A percentile compares a stretch with the other conserved stretches of the same genome.
Conservation (phyloP, 2,329 filamentous ascomycete genomes). For the Colletotrichum sp. region DNA sequence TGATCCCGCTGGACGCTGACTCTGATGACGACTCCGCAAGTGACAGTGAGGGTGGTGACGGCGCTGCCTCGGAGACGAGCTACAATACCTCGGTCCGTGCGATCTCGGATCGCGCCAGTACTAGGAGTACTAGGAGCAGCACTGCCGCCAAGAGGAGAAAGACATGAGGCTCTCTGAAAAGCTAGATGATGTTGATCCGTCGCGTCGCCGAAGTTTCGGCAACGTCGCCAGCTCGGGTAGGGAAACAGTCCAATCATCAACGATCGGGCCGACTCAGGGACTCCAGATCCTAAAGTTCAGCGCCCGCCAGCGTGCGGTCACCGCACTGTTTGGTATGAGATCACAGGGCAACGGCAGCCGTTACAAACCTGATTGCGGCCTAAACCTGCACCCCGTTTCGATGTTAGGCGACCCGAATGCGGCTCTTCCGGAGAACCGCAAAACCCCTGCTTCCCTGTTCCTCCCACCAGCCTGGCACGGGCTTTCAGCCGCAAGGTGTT, state of each 20-base stretch:
- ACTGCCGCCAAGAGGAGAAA: slow-evolving; percentile 21
- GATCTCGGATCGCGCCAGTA: slow-evolving; percentile 9
- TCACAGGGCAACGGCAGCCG: neutral
- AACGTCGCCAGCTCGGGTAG: neutral
- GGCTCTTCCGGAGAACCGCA: neutral
- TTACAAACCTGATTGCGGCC: neutral
- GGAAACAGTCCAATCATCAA: neutral
- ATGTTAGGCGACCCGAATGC: neutral
- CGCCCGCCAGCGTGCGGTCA: neutral
- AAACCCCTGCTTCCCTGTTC: neutral
- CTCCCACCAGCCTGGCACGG: neutral
- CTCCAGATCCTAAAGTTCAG: neutral
- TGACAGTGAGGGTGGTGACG: slow-evolving; percentile 9
- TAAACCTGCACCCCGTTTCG: neutral
- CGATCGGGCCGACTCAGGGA: neutral
- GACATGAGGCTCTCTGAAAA: slow-evolving; percentile 1
- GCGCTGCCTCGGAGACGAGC: slow-evolving; percentile 16
- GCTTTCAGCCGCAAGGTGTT: slow-evolving; percentile 8
- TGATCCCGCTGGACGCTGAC: slow-evolving; percentile 15
- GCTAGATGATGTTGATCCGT: neutral
- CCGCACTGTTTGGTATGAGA: neutral
- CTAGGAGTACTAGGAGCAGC: neutral
- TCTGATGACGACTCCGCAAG: slow-evolving; percentile 22
- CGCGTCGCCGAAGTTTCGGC: slow-evolving; percentile 14
- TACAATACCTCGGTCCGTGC: slow-evolving; percentile 21